Evolutionary conservation across 169 alveolate genomes (phyloP).

Genomic region (Eimeria falciformis): DNA sequence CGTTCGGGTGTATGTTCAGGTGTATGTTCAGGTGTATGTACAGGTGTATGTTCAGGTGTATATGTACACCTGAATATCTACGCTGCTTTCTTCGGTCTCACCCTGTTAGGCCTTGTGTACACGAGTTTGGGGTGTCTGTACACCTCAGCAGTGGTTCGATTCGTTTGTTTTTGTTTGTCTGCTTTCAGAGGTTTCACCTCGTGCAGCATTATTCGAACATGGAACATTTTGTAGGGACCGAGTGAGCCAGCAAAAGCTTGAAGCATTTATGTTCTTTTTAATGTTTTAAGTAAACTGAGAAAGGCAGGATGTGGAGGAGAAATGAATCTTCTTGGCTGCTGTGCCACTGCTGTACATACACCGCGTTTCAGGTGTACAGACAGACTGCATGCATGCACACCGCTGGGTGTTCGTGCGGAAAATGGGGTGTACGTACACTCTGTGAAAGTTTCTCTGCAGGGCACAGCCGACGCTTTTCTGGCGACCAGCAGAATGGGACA

Average conservation of each 20-base stretch:
- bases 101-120: too few relatives aligned
- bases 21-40: too few relatives aligned
- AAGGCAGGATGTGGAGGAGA: too few relatives aligned
- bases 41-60: too few relatives aligned
- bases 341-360: background rate
- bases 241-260: too few relatives aligned
- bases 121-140: too few relatives aligned
- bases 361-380: background rate
- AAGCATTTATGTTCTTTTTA: too few relatives aligned
- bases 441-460: background rate
- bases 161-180: background rate
- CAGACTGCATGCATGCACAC: background rate
- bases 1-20: too few relatives aligned
- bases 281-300: too few relatives aligned
- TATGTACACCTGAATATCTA: too few relatives aligned
- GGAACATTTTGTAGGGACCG: conserved; percentile 39
- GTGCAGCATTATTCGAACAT: conserved; percentile 20
- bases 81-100: too few relatives aligned
- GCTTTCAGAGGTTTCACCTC: conserved; percentile 22
- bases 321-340: background rate
- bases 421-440: background rate
- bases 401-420: background rate
- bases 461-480: conserved; percentile 2
- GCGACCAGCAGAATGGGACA: conserved; percentile 35
- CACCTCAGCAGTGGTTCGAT: too few relatives aligned